A percentile compares a stretch with the other conserved stretches of the same genome.
These are phyloP conservation scores for Hypericum perforatum DNA, from an alignment of 345 rosid genomes.

Conservation along the genomic window DNA sequence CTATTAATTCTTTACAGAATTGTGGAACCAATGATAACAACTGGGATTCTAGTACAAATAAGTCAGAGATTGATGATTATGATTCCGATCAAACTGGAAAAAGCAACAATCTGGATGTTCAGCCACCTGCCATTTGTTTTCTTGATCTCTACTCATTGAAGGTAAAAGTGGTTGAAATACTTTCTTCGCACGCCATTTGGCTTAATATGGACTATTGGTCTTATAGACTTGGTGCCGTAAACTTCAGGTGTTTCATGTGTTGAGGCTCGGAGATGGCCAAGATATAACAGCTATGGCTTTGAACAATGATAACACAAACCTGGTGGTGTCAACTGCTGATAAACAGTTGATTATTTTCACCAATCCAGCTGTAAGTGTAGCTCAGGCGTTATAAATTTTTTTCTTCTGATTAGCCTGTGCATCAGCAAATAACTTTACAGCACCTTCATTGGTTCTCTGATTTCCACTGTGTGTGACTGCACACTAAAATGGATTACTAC, in stretches of 20 bases:
- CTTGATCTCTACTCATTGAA: slow-evolving; percentile 62
- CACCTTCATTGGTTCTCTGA: no score
- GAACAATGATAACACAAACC: slow-evolving; percentile 75
- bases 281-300: slow-evolving; percentile 79
- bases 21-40: slow-evolving; percentile 16
- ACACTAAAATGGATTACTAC: no score
- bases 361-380: slow-evolving; percentile 77
- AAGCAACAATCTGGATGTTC: slow-evolving; percentile 39
- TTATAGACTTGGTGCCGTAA: neutral
- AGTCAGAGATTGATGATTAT: slow-evolving; percentile 24
- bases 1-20: slow-evolving; percentile 40
- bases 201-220: neutral
- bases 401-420: neutral
- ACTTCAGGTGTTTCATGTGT: slow-evolving; percentile 64
- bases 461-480: no score
- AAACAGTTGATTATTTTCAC: slow-evolving; percentile 86
- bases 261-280: slow-evolving; percentile 61
- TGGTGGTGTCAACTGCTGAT: slow-evolving; percentile 82
- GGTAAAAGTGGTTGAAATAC: slow-evolving; percentile 27
- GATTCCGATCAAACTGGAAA: slow-evolving; percentile 29
- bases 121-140: slow-evolving; percentile 75
- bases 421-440: no score
- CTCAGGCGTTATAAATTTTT: neutral
- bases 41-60: slow-evolving; percentile 20
- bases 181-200: slow-evolving; percentile 1